Evolutionary conservation across 2,329 filamentous ascomycete genomes (phyloP).

Genomic region (Penicillium digitatum): DNA sequence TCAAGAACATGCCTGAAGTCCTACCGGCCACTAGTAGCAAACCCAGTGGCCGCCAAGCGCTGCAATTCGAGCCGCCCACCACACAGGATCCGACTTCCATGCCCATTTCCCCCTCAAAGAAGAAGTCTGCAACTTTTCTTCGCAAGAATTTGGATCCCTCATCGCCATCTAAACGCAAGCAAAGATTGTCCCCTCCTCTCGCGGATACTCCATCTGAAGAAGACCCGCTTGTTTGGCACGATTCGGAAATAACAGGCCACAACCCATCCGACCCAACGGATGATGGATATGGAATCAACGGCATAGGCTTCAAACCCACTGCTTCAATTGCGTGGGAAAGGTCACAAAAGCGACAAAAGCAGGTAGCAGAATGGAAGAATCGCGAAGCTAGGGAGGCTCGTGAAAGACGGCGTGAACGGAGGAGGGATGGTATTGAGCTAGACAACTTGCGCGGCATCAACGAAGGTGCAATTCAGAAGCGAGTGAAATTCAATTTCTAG

Average conservation of each 20-base stretch:
- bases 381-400: conserved; percentile 58
- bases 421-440: conserved; percentile 32
- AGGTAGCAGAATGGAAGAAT: conserved; percentile 57
- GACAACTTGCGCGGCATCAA: conserved; percentile 29
- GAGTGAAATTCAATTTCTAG: conserved; percentile 41
- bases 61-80: conserved; percentile 10
- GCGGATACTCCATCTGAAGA: conserved; percentile 25
- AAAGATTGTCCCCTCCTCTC: conserved; percentile 35
- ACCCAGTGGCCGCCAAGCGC: conserved; percentile 3
- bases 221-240: conserved; percentile 51
- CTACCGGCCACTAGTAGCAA: conserved; percentile 10
- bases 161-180: conserved; percentile 26
- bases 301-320: conserved; percentile 60
- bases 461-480: conserved; percentile 35
- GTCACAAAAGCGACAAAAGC: conserved; percentile 54
- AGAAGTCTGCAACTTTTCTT: conserved; percentile 16
- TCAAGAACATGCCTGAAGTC: conserved; percentile 20
- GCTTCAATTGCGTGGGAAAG: conserved; percentile 56
- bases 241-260: conserved; percentile 61
- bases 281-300: conserved; percentile 62
- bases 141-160: conserved; percentile 23
- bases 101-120: conserved; percentile 19
- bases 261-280: conserved; percentile 54
- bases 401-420: conserved; percentile 53
- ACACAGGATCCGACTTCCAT: conserved; percentile 7